Conservation (phyloP, 306 rosid genomes). For the Prunus mira region DNA sequence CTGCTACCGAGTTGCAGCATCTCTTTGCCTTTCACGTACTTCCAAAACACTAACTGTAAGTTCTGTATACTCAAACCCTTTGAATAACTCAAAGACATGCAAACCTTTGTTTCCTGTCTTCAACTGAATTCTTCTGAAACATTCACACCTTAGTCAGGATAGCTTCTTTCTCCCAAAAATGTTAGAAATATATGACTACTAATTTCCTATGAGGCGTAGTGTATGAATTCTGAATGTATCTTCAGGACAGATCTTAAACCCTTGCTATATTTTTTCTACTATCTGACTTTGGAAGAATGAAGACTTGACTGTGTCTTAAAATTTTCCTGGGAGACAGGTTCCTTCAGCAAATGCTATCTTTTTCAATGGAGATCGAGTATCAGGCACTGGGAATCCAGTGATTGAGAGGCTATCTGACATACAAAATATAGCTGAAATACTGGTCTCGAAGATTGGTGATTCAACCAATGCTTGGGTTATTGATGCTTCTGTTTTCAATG, state of each 20-base stretch:
- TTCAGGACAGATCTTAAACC: not conserved
- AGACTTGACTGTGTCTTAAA: not conserved
- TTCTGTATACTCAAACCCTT: constrained; percentile 6
- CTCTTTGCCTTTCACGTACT: constrained; percentile 64
- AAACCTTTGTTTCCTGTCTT: not conserved
- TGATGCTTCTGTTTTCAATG: constrained; percentile 70
- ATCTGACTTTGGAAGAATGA: not conserved
- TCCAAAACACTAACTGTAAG: constrained; percentile 50
- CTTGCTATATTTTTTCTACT: not conserved
- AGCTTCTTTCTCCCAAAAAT: not conserved
- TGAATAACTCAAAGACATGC: not conserved
- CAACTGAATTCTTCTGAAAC: too few species aligned
- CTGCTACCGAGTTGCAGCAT: constrained; percentile 68
- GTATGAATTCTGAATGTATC: not conserved
- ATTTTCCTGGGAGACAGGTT: constrained; percentile 36
- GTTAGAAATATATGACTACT: not conserved
- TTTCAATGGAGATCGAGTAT: constrained; percentile 75
- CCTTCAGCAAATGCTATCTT: constrained; percentile 69
- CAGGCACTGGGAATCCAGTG: constrained; percentile 67
- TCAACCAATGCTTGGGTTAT: constrained; percentile 77
- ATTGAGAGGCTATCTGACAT: constrained; percentile 68
- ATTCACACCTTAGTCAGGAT: not conserved
- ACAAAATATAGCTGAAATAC: constrained; percentile 61
- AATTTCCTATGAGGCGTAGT: not conserved
- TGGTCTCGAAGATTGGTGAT: constrained; percentile 69